Evolutionary conservation across 2,329 filamentous ascomycete genomes (phyloP), one percentile per base, ranked within the genome.

Genomic region (Aspergillus carbonarius): DNA sequence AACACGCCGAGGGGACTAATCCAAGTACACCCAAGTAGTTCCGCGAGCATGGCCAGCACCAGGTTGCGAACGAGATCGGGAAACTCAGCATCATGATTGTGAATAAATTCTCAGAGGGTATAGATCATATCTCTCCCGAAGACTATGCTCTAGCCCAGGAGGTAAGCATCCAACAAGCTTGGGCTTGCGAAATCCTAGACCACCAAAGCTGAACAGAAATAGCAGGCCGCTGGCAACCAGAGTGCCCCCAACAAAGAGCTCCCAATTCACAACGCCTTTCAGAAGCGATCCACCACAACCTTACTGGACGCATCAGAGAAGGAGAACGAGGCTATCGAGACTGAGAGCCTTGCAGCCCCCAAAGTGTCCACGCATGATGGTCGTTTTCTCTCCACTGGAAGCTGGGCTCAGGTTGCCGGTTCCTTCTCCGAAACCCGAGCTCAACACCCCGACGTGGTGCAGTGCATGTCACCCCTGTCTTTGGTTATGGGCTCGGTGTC

Each of bases 31-130:
- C 3, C 17, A 5, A 9, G 40, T 50, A 76, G 74, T 66, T 76
- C 53, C 70, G 70, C 37, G 59, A 61, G 46, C 63, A 71, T 57
- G 64, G 67, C 25, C 67, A 69, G 62, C 63, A 68, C 47, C 61
- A 69, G 17, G 63, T 69, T 49, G 72, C 74, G 30, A 76, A 77
- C 60, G 66, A 69, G 30, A 69, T 76, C 48, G 72, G 71, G 44
- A 72, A 71, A 42, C 62, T 71, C 53, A 69, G 69, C 57, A 63
- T 73, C 48, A 64, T 67, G 55, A 72, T 76, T 32, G 64, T 73
- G 15, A 64, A 67, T 34, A 68, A 66, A 47, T 75, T 75, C 61
- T 70, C 68, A 13, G 66, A 72, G 18, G 70, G 65, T 32, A 63
- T 71, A 10, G 60, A 67, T 13, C 59, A 69, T 47, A 60, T 72